Evolutionary conservation across 2,329 filamentous ascomycete genomes (phyloP), one percentile per base, ranked within the genome.

Genomic region (Penicillium polonicum): DNA sequence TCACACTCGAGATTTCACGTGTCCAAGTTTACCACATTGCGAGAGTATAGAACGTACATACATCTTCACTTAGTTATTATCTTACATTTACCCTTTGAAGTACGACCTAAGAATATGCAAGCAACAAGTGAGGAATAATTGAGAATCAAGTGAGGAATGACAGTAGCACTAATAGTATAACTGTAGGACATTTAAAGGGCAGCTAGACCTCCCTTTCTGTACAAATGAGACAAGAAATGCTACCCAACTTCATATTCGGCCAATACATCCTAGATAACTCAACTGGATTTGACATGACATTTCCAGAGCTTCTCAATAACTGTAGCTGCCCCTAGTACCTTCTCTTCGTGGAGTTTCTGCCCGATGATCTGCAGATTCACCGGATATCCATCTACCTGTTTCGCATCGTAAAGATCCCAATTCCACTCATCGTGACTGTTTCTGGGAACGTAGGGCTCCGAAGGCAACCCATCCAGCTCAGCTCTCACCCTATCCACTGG

Each of bases 361-460:
- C 80, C 80, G 13, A 84, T 74, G 23, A 85, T 73, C 67, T 86
- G 83, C 33, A 86, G 59, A 2, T 79, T 79, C 8, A 86, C 76
- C 0, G 83, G 82, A 50, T 82, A 71, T 0, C 73, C 74, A 38
- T 78, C 68, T 58, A 76, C 76, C 4, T 70, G 62, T 15, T 78
- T 70, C 5, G 72, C 66, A 52, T 79, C 72, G 74, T 82, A 83
- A 13, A 81, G 59, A 5, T 68, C 68, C 72, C 76, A 79, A 63
- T 85, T 84, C 79, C 79, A 83, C 48, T 75, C 71, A 62, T 85
- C 83, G 1, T 80, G 57, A 21, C 76, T 71, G 62, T 83, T 85
- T 19, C 82, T 73, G 7, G 82, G 73, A 31, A 74, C 59, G 59
- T 82, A 80, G 17, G 68, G 68, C 6, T 66, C 66, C 55, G 69